A percentile compares a stretch with the other conserved stretches of the same genome.
These are phyloP conservation scores for Omphalotus guepiniiformis DNA, from an alignment of 768 basidiomycete species.

Conservation along the genomic window DNA sequence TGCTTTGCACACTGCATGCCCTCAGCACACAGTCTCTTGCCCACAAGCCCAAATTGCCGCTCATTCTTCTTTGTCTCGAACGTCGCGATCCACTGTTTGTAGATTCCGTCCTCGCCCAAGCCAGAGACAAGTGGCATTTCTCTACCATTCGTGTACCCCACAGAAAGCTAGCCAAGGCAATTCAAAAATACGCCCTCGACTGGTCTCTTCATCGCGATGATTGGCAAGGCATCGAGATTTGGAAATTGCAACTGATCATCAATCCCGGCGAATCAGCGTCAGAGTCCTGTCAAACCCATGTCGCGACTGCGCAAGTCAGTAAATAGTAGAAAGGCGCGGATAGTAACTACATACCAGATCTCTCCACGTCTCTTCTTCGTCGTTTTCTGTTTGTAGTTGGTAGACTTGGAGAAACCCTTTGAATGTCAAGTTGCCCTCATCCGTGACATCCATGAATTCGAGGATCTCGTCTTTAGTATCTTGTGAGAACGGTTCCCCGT, in stretches of 20 bases:
- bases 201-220: constrained; percentile 56
- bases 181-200: constrained; percentile 50
- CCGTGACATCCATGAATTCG: constrained; percentile 72
- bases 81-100: constrained; percentile 69
- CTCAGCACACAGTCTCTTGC: constrained; percentile 39
- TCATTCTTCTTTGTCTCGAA: constrained; percentile 67
- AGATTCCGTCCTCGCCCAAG: constrained; percentile 52
- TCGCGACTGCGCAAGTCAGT: constrained; percentile 40
- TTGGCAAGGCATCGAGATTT: constrained; percentile 82
- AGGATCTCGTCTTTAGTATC: constrained; percentile 76
- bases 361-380: constrained; percentile 82
- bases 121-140: constrained; percentile 54
- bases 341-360: constrained; percentile 53
- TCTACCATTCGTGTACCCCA: constrained; percentile 51
- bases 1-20: constrained; percentile 62
- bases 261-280: too few species aligned
- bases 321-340: not conserved
- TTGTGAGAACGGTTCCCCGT: constrained; percentile 72
- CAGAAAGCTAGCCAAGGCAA: constrained; percentile 54
- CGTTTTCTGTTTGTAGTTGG: constrained; percentile 80
- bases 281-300: constrained; percentile 75
- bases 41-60: constrained; percentile 32
- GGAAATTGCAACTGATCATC: too few species aligned
- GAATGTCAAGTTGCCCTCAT: constrained; percentile 71
- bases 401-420: constrained; percentile 82